Evolutionary conservation across 1,284 basidiomycete genomes (phyloP).

Genomic region (Moniliophthora roreri): DNA sequence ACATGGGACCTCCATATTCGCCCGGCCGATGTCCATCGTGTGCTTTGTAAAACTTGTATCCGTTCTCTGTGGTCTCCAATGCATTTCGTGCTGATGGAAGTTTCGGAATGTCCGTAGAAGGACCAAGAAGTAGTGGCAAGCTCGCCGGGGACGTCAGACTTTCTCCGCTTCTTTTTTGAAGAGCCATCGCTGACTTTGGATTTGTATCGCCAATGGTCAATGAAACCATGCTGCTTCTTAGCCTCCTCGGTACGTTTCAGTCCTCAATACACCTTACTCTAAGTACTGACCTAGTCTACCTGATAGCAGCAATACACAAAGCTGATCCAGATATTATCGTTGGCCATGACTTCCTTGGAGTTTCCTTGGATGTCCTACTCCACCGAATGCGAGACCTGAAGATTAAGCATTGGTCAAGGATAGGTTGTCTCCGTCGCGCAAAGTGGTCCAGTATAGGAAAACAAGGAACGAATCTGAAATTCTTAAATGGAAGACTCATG

Average conservation of each 20-base stretch:
- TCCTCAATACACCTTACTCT: too few relatives aligned
- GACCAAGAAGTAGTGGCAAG: too few relatives aligned
- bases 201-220: slow-evolving; percentile 79
- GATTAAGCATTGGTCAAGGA: slow-evolving; percentile 90
- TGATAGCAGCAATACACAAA: slow-evolving; percentile 75
- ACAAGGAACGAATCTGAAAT: slow-evolving; percentile 83
- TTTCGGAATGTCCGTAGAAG: slow-evolving; percentile 64
- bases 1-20: slow-evolving; percentile 93
- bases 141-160: too few relatives aligned
- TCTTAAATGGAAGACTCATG: slow-evolving; percentile 85
- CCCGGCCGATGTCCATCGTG: slow-evolving; percentile 93
- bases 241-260: slow-evolving; percentile 61
- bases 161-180: too few relatives aligned
- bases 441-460: slow-evolving; percentile 82
- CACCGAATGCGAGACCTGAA: slow-evolving; percentile 91
- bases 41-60: slow-evolving; percentile 89
- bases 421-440: slow-evolving; percentile 88
- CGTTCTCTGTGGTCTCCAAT: slow-evolving; percentile 78
- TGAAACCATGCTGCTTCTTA: slow-evolving; percentile 86
- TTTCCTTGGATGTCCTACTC: slow-evolving; percentile 88
- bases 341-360: slow-evolving; percentile 94
- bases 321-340: slow-evolving; percentile 95
- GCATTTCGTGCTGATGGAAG: slow-evolving; percentile 64
- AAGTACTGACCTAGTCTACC: background rate
- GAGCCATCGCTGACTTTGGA: slow-evolving; percentile 78